Percentiles rank a stretch among this genome's conserved stretches.
Conservation (phyloP, 2,329 filamentous ascomycete genomes). For the Pseudocercospora macadamiae region DNA sequence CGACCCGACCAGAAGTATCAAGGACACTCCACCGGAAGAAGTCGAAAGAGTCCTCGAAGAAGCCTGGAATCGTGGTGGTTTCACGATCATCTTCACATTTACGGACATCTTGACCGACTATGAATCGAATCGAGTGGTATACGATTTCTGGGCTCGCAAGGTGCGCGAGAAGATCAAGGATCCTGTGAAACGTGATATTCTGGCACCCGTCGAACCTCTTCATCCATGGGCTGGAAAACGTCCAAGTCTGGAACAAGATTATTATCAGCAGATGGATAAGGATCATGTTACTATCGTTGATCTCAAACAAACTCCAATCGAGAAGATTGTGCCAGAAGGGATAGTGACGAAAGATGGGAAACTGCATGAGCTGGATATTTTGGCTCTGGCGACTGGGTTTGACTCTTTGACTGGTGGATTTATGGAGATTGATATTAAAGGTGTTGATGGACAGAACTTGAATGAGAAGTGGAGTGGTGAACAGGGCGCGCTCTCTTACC, state of each 20-base stretch:
- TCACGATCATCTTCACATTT: constrained; percentile 59
- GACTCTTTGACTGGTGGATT: constrained; percentile 43
- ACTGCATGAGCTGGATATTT: constrained; percentile 45
- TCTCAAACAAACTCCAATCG: constrained; percentile 45
- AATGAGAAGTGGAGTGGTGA: constrained; percentile 49
- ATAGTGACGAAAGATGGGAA: constrained; percentile 46
- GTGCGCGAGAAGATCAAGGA: constrained; percentile 54
- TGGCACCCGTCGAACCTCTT: constrained; percentile 47
- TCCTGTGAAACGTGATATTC: constrained; percentile 51
- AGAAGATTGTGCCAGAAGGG: constrained; percentile 57
- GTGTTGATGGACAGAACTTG: constrained; percentile 24
- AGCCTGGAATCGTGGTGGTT: constrained; percentile 56
- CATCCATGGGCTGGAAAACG: constrained; percentile 52
- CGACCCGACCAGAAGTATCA: constrained; percentile 11
- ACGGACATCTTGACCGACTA: constrained; percentile 53
- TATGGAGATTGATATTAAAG: constrained; percentile 39
- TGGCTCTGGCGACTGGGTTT: constrained; percentile 51
- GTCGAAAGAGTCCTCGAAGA: constrained; percentile 53
- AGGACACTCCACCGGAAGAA: constrained; percentile 37
- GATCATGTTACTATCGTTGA: constrained; percentile 47
- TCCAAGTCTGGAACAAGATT: constrained; percentile 48
- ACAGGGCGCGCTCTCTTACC: constrained; percentile 43
- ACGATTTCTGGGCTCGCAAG: constrained; percentile 60
- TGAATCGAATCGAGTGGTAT: constrained; percentile 55
- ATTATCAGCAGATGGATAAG: constrained; percentile 49